These are phyloP conservation scores for Blastocystis sp. DNA, from an alignment of 352 stramenopile species.

Conservation along the genomic window DNA sequence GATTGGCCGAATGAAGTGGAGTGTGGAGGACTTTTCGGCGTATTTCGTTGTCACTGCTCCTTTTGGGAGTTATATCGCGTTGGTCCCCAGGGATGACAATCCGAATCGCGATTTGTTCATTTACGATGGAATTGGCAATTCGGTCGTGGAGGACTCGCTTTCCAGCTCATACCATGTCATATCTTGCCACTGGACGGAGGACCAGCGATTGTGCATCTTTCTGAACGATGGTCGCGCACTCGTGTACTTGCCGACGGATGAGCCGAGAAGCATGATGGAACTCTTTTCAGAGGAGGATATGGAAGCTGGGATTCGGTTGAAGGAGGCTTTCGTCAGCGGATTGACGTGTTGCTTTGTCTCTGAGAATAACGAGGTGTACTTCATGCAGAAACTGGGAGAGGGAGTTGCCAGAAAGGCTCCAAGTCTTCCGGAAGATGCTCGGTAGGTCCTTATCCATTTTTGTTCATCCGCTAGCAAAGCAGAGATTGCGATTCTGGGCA, in stretches of 20 bases:
- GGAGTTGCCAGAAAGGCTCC: conserved; percentile 16
- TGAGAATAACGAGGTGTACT: conserved; percentile 47
- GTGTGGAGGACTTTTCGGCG: conserved; percentile 30
- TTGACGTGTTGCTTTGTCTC: conserved; percentile 46
- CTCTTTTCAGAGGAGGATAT: conserved; percentile 54
- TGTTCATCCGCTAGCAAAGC: conserved; percentile 13
- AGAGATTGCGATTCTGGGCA: conserved; percentile 21
- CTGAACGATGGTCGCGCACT: conserved; percentile 42
- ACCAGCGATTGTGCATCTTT: conserved; percentile 55
- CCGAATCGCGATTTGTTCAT: conserved; percentile 39
- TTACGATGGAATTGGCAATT: conserved; percentile 52
- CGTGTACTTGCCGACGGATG: conserved; percentile 27
- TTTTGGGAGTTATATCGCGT: conserved; percentile 53
- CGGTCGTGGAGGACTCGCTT: conserved; percentile 47
- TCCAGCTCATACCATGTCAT: conserved; percentile 57
- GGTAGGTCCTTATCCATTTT: not conserved
- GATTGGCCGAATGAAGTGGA: conserved; percentile 58
- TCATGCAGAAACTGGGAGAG: not conserved
- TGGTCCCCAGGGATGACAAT: conserved; percentile 44
- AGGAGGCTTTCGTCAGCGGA: conserved; percentile 29
- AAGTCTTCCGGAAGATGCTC: conserved; percentile 49
- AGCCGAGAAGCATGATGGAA: conserved; percentile 53
- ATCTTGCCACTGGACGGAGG: conserved; percentile 24
- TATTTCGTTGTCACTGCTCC: conserved; percentile 56
- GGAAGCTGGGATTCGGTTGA: conserved; percentile 38